Base-by-base conservation (phyloP, 345 rosid genomes). In the Populus euphratica region DNA sequence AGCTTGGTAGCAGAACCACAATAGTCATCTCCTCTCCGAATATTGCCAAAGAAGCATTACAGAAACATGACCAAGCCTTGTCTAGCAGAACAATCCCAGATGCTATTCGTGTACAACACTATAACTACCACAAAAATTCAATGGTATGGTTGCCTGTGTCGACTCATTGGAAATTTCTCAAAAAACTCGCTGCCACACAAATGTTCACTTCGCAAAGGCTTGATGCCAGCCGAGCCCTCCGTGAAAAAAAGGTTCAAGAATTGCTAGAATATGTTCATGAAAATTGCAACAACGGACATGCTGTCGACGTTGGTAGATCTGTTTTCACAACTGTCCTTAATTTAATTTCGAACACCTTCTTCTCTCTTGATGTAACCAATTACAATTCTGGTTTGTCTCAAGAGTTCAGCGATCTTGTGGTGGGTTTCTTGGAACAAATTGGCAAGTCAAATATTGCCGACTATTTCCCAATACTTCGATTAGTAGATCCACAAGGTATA, bases 401-500 rank as follows among this genome's bases (percentile, higher is more conserved):
- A 71, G 85, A 87, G 59, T 86, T 90, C 78, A 86, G 77, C 74
- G 80, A 83, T 77, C 23, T 49, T 4, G 83, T 84, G 13, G 63
- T 47, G 80, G 63, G 76, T 20, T 64, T 87, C 44, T 73, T 87
- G 91, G 82, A 72, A n/a, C 82, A 79, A 50, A 64, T 64, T 0
- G 94, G 91, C 38, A 84, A 80, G 41, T 86, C 85, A 6, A 87
- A 89, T 33, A 5, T 78, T 61, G 78, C 82, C 1, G 89, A 90
- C 65, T 89, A 38, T 70, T 90, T 87, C 54, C 92, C 91, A 3
- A 3, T 83, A 18, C 70, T 89, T 0, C 35, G 81, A 72, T 75
- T 38, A 72, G 29, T 91, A 73, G 94, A 89, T 27, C 85, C 81
- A 5, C 89, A 89, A 79, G 86, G 88, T 31, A 76, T 73, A 27